These are phyloP conservation scores for Deinandra increscens DNA, from an alignment of 129 eudicot species.

Conservation along the genomic window DNA sequence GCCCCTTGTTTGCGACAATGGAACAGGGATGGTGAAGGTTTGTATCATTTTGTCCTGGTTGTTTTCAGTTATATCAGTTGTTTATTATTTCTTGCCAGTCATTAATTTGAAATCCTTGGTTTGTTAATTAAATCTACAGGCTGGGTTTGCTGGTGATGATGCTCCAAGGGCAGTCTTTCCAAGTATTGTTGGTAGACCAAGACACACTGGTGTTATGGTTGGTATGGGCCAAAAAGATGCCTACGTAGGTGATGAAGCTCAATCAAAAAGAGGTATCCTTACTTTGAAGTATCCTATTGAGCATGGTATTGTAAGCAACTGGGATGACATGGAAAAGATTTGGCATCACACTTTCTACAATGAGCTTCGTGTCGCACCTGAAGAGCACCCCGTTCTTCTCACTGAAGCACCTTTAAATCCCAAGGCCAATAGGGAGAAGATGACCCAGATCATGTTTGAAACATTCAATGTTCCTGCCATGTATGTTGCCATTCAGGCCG, in stretches of 20 bases:
- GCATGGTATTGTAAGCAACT: constrained; percentile 83
- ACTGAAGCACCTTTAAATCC: constrained; percentile 79
- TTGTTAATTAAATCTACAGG: constrained; percentile 32
- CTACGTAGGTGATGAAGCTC: constrained; percentile 81
- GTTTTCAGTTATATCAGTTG: background rate
- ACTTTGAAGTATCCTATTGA: constrained; percentile 80
- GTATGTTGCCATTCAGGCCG: constrained; percentile 79
- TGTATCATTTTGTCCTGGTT: background rate
- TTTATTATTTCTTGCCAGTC: background rate
- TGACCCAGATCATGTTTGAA: constrained; percentile 78
- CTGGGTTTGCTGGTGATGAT: constrained; percentile 88
- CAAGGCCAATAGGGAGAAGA: constrained; percentile 74
- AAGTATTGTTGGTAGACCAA: constrained; percentile 72
- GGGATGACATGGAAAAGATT: constrained; percentile 92
- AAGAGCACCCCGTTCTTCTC: constrained; percentile 79
- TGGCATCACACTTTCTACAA: constrained; percentile 93
- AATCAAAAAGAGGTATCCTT: constrained; percentile 81
- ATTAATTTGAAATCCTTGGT: background rate
- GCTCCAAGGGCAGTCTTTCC: constrained; percentile 86
- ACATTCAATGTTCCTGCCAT: constrained; percentile 77
- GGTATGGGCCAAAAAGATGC: constrained; percentile 82
- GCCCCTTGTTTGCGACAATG: constrained; percentile 80
- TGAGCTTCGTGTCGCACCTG: constrained; percentile 92
- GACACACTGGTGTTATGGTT: constrained; percentile 80
- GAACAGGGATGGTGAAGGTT: constrained; percentile 81